phyloP scores from a whole-genome alignment of 805 yeast species.

The Teunomyces stri region DNA sequence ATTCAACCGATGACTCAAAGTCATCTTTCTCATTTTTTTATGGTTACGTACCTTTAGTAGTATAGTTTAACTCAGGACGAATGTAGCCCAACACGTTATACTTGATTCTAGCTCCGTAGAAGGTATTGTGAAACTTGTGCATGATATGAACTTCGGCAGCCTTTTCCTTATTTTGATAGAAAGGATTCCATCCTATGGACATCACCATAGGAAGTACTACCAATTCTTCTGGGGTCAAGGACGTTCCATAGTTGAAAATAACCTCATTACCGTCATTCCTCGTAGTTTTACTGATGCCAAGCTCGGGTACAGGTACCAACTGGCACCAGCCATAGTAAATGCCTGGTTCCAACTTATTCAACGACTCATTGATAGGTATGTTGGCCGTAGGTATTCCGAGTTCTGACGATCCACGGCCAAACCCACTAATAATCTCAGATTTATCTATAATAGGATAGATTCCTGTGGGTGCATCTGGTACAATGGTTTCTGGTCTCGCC shows the following conservation, averaged over 20 bases:
- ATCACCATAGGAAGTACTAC: constrained; percentile 80
- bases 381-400: constrained; percentile 96
- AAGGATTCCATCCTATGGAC: constrained; percentile 96
- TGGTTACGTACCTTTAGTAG: constrained; percentile 48
- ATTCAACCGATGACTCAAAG: too few relatives aligned
- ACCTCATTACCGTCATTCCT: constrained; percentile 26
- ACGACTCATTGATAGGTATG: constrained; percentile 55
- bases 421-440: constrained; percentile 68
- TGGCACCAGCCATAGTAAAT: constrained; percentile 84
- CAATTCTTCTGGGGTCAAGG: constrained; percentile 42
- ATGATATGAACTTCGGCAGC: constrained; percentile 87
- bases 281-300: constrained; percentile 6
- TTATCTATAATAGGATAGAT: constrained; percentile 39
- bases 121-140: constrained; percentile 62
- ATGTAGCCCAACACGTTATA: constrained; percentile 81
- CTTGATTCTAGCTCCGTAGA: constrained; percentile 78
- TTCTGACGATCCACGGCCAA: constrained; percentile 93
- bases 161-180: constrained; percentile 72
- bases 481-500: constrained; percentile 24
- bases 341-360: constrained; percentile 59
- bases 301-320: constrained; percentile 16
- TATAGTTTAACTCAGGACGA: constrained; percentile 86
- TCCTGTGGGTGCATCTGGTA: constrained; percentile 37
- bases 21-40: not conserved
- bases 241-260: constrained; percentile 60